Base-by-base conservation (phyloP, 2,329 filamentous ascomycete species). In the Botryotinia calthae region DNA sequence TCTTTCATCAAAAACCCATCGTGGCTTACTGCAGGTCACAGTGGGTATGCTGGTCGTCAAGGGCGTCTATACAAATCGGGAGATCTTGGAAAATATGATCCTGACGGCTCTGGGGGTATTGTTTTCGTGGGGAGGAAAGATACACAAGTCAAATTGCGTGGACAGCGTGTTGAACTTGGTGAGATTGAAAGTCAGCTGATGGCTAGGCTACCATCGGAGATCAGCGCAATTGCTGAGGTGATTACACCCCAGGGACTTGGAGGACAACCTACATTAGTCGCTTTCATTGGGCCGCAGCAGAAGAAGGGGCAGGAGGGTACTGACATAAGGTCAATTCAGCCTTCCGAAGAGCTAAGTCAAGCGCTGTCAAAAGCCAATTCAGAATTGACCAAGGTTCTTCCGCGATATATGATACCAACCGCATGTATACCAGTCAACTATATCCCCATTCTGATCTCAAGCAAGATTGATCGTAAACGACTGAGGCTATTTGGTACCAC, bases 61-160 rank as follows among this genome's bases (percentile, higher is more conserved):
- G 84, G 84, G 1, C 82, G 85, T 7, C 76, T 90, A 2, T 90
- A 90, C 78, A 87, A 87, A 76, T 90, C 88, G 0, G 89, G 88
- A 1, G 88, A 91, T 75, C 81, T 90, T 0, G 88, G 87, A 1
- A 83, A 82, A 40, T 88, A 89, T 71, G 83, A 87, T 61, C 79
- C 81, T 0, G 85, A 89, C 67, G 81, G 78, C n/a, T 84, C 84
- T 10, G 84, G 90, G 56, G 80, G 85, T 14, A 71, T 71, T 65
- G 2, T 70, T 8, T 90, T 88, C 74, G 83, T 90, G 56, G 89
- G 89, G 25, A 85, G 91, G 66, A 90, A 89, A 76, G 90, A 92
- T 77, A 86, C 86, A n/a, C 90, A 90, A 79, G 87, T 91, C 71
- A 93, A 93, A 81, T 82, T 92, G 42, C 84, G 86, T 18, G 92